Percentiles rank a stretch among this genome's conserved stretches.
phyloP scores from a whole-genome alignment of 441 rosid species.

The Pelargonium myrrhifolium region DNA sequence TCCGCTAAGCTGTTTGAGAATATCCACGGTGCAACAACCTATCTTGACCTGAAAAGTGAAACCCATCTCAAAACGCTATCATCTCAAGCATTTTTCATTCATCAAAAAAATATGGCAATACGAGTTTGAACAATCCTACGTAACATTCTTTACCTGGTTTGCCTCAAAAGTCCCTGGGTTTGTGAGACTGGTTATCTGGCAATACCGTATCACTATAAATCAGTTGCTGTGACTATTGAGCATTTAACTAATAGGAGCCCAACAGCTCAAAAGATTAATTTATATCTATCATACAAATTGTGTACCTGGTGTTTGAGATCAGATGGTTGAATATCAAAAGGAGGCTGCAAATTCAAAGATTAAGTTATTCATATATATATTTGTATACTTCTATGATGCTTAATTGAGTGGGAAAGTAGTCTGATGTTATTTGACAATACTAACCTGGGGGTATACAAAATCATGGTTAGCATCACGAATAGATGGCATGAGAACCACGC shows the following conservation, averaged over 20 bases:
- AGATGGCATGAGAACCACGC: constrained; percentile 73
- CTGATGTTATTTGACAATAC: constrained; percentile 3
- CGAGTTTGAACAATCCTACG: not conserved
- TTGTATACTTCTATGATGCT: not conserved
- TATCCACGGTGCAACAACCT: constrained; percentile 84
- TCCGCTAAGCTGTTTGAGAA: constrained; percentile 79
- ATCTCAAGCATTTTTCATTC: not conserved
- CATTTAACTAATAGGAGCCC: constrained; percentile 10
- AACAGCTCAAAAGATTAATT: constrained; percentile 1
- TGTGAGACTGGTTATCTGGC: constrained; percentile 59
- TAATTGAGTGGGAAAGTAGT: constrained; percentile 7
- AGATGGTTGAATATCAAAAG: constrained; percentile 47
- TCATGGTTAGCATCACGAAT: constrained; percentile 88
- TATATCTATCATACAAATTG: constrained; percentile 14
- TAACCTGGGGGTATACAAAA: constrained; percentile 93
- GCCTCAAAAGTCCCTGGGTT: constrained; percentile 85
- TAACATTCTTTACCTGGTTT: constrained; percentile 47
- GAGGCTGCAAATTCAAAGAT: constrained; percentile 55
- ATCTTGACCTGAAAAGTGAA: constrained; percentile 79
- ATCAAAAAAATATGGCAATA: not conserved
- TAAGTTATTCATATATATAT: not conserved
- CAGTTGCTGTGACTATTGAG: not conserved
- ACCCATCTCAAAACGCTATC: constrained; percentile 7
- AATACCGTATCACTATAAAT: constrained; percentile 2
- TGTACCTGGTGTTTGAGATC: constrained; percentile 57